Evolutionary conservation across 495 filamentous ascomycete genomes (phyloP).

Genomic region (Talaromyces stipitatus): DNA sequence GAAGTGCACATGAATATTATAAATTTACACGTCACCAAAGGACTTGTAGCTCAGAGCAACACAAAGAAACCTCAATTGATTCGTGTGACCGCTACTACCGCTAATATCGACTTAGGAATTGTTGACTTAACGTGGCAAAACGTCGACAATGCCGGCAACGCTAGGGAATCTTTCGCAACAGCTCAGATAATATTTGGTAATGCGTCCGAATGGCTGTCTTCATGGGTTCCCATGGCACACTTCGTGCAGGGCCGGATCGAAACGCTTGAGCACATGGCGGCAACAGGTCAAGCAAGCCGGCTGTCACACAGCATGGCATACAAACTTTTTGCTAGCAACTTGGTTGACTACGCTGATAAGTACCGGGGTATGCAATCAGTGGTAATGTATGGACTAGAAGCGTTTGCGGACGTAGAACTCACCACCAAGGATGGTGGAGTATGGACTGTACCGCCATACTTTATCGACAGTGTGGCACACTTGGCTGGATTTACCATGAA

Average conservation of each 20-base stretch:
- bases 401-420: slow-evolving; percentile 28
- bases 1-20: slow-evolving; percentile 17
- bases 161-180: slow-evolving; percentile 18
- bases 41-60: slow-evolving; percentile 16
- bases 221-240: slow-evolving; percentile 21
- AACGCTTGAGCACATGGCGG: slow-evolving; percentile 14
- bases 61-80: slow-evolving; percentile 24
- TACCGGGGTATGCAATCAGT: slow-evolving; percentile 35
- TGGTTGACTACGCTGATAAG: slow-evolving; percentile 30
- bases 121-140: slow-evolving; percentile 27
- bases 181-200: slow-evolving; percentile 13
- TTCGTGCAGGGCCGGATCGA: slow-evolving; percentile 25
- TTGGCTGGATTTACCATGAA: slow-evolving; percentile 36
- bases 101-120: slow-evolving; percentile 12
- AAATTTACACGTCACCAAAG: slow-evolving; percentile 16
- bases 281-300: slow-evolving; percentile 15
- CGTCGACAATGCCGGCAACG: slow-evolving; percentile 8
- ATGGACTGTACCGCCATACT: slow-evolving; percentile 29
- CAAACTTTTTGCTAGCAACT: slow-evolving; percentile 23
- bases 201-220: slow-evolving; percentile 10
- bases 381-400: slow-evolving; percentile 31
- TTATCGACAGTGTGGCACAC: slow-evolving; percentile 35
- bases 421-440: slow-evolving; percentile 14
- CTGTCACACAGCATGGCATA: slow-evolving; percentile 23
- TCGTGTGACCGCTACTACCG: slow-evolving; percentile 16